A percentile compares a stretch with the other conserved stretches of the same genome.
These are phyloP conservation scores for Peronosclerospora sorghi DNA, from an alignment of 352 stramenopile species.

Conservation along the genomic window DNA sequence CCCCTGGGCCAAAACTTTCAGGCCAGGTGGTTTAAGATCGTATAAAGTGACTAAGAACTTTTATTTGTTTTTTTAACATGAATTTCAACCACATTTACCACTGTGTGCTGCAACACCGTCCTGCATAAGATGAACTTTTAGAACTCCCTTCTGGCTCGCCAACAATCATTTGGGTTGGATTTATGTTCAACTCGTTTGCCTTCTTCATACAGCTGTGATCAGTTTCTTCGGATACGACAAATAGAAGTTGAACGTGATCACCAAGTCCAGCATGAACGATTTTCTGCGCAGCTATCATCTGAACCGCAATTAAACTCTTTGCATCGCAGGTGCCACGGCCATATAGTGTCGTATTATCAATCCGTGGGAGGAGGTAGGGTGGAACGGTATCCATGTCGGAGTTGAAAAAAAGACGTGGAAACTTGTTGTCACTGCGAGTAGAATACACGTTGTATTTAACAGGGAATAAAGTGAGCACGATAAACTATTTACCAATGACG, in stretches of 20 bases:
- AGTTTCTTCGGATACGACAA: constrained; percentile 82
- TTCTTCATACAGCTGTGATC: constrained; percentile 86
- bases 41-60: no score
- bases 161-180: constrained; percentile 65
- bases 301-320: constrained; percentile 71
- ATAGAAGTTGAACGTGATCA: constrained; percentile 62
- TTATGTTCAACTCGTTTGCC: constrained; percentile 65
- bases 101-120: constrained; percentile 73
- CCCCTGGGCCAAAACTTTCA: no score
- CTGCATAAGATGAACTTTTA: constrained; percentile 70
- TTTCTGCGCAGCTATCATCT: constrained; percentile 71
- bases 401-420: constrained; percentile 66
- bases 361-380: constrained; percentile 50
- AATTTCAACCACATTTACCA: constrained; percentile 16
- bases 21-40: no score
- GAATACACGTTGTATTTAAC: constrained; percentile 70
- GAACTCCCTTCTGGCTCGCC: constrained; percentile 81
- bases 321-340: constrained; percentile 77
- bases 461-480: not conserved
- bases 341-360: constrained; percentile 53
- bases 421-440: constrained; percentile 40
- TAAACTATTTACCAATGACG: not conserved
- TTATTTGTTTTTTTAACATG: no score
- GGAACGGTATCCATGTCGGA: constrained; percentile 83
- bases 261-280: constrained; percentile 44